These are phyloP conservation scores for Alternaria postmessia DNA, from an alignment of 2,329 filamentous ascomycete species.

Conservation along the genomic window DNA sequence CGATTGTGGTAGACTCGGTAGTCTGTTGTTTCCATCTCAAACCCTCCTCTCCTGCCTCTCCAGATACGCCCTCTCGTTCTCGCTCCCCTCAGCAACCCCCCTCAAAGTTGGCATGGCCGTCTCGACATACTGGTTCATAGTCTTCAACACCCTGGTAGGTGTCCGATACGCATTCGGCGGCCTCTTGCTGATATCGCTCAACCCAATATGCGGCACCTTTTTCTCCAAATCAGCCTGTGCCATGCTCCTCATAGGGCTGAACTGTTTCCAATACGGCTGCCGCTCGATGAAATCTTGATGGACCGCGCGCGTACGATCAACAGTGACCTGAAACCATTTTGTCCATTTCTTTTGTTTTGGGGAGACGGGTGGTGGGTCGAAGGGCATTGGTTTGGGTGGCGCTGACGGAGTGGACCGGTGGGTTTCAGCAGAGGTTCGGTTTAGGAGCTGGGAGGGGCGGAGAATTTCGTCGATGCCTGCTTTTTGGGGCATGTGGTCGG, in stretches of 20 bases:
- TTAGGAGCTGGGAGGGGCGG: slow-evolving; percentile 36
- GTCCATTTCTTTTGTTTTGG: slow-evolving; percentile 20
- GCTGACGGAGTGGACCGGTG: neutral
- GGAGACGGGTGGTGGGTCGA: slow-evolving; percentile 20
- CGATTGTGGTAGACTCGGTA: neutral
- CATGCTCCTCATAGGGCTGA: slow-evolving; percentile 41
- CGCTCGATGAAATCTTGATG: slow-evolving; percentile 54
- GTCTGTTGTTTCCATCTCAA: neutral
- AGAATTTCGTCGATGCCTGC: slow-evolving; percentile 43
- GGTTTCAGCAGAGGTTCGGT: slow-evolving; percentile 19
- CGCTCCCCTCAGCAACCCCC: slow-evolving; percentile 39
- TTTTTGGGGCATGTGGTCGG: slow-evolving; percentile 12
- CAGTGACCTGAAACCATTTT: slow-evolving; percentile 53
- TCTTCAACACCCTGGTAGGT: slow-evolving; percentile 39
- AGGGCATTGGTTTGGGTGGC: slow-evolving; percentile 32
- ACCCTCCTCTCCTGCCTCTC: neutral
- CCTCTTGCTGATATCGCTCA: slow-evolving; percentile 52
- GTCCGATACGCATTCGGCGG: slow-evolving; percentile 46
- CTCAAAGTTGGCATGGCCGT: slow-evolving; percentile 43
- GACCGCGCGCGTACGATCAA: slow-evolving; percentile 49
- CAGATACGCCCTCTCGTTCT: slow-evolving; percentile 3
- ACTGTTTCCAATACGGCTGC: slow-evolving; percentile 46
- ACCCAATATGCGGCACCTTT: slow-evolving; percentile 51
- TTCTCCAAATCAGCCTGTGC: slow-evolving; percentile 51
- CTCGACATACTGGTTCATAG: slow-evolving; percentile 33